A percentile compares a stretch with the other conserved stretches of the same genome.
These are phyloP conservation scores for Curvularia hawaiiensis DNA, from an alignment of 2,329 filamentous ascomycete genomes.

Conservation along the genomic window DNA sequence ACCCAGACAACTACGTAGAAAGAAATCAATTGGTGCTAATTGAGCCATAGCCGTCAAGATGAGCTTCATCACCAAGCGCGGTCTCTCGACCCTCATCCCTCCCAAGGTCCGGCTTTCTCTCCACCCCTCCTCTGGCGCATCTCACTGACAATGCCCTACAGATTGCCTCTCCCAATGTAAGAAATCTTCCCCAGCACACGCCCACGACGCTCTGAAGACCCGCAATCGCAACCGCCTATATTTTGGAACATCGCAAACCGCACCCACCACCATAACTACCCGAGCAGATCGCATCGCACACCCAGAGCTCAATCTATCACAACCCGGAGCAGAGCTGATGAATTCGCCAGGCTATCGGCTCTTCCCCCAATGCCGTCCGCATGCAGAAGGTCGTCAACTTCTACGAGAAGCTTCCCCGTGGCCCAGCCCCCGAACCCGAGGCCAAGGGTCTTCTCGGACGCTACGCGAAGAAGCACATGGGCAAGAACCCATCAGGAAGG, in stretches of 20 bases:
- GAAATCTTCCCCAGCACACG: slow-evolving; percentile 44
- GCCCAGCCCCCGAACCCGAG: slow-evolving; percentile 82
- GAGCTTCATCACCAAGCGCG: slow-evolving; percentile 90
- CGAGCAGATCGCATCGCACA: neutral
- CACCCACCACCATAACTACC: slow-evolving; percentile 12
- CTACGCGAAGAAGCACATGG: slow-evolving; percentile 89
- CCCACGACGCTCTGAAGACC: slow-evolving; percentile 17
- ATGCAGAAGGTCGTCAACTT: slow-evolving; percentile 99
- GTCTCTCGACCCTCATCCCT: slow-evolving; percentile 97
- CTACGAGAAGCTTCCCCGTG: slow-evolving; percentile 98
- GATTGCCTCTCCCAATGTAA: slow-evolving; percentile 85
- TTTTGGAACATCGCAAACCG: slow-evolving; percentile 25
- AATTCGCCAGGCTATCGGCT: slow-evolving; percentile 78
- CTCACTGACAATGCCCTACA: slow-evolving; percentile 53
- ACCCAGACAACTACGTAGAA: slow-evolving; percentile 9
- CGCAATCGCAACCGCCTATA: slow-evolving; percentile 10
- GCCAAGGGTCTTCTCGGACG: slow-evolving; percentile 80
- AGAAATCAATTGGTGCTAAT: slow-evolving; percentile 46
- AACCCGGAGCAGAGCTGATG: slow-evolving; percentile 25
- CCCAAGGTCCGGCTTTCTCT: slow-evolving; percentile 76
- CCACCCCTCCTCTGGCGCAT: slow-evolving; percentile 14
- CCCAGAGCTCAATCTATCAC: neutral
- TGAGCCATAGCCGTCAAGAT: slow-evolving; percentile 64
- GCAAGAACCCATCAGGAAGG: slow-evolving; percentile 85
- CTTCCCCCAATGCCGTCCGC: slow-evolving; percentile 91